Evolutionary conservation across 1,284 basidiomycete species (phyloP).

Genomic region (Tausonia pullulans): DNA sequence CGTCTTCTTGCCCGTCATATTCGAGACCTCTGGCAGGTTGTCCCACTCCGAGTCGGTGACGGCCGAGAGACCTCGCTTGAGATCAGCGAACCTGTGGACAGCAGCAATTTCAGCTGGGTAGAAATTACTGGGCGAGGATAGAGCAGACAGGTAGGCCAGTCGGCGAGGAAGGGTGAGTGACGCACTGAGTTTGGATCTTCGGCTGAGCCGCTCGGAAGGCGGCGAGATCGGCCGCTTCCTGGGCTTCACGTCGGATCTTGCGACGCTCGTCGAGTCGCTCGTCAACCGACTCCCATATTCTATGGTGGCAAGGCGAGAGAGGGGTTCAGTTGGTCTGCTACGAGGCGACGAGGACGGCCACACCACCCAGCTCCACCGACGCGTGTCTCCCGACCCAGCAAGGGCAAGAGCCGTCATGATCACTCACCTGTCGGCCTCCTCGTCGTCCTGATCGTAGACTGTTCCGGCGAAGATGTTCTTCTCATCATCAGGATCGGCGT

Average conservation of each 20-base stretch:
- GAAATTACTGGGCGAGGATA: neutral
- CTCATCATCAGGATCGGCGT: constrained; percentile 96
- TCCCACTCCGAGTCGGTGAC: constrained; percentile 93
- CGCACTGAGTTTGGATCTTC: constrained; percentile 30
- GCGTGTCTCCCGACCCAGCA: neutral
- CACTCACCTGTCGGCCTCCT: constrained; percentile 68
- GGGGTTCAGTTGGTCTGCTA: neutral
- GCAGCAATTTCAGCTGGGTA: neutral
- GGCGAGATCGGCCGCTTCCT: constrained; percentile 31
- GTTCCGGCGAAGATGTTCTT: constrained; percentile 90
- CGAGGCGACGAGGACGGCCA: neutral
- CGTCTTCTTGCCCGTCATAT: constrained; percentile 82
- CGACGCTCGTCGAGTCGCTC: constrained; percentile 79
- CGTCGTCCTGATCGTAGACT: constrained; percentile 93
- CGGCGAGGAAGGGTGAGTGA: neutral
- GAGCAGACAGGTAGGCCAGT: neutral
- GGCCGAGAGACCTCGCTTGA: constrained; percentile 76
- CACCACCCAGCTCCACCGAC: neutral
- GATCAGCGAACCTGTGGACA: constrained; percentile 63
- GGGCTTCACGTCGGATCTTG: constrained; percentile 49
- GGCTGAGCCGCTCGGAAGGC: constrained; percentile 34
- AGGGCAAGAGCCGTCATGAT: neutral
- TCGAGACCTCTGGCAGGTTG: constrained; percentile 87
- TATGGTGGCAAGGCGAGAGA: no score
- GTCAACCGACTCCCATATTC: constrained; percentile 83